Evolutionary conservation across 306 rosid genomes (phyloP).

Genomic region (Acacia melanoxylon): DNA sequence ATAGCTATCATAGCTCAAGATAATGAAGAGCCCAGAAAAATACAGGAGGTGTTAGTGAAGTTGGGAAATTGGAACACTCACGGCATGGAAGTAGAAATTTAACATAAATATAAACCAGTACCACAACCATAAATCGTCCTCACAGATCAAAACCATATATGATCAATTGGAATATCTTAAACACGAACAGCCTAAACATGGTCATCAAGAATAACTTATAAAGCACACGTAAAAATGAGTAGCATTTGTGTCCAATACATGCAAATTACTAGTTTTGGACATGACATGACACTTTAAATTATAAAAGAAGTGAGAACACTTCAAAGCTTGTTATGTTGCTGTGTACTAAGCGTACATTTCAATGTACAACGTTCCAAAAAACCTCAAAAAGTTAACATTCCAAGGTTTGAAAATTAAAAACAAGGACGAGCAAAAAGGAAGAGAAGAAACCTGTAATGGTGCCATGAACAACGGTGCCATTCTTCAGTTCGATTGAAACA

Average conservation of each 20-base stretch:
- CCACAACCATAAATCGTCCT: background rate
- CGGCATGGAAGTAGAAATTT: background rate
- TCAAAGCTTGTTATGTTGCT: background rate
- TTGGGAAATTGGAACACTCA: background rate
- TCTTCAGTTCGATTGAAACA: conserved; percentile 85
- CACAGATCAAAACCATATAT: background rate
- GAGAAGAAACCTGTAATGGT: conserved; percentile 72
- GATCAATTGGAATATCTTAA: background rate
- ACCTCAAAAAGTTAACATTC: background rate
- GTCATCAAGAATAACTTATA: background rate
- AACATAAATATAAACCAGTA: background rate
- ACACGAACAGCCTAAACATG: background rate
- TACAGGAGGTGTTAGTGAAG: background rate
- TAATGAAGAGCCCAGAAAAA: background rate
- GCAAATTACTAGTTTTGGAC: background rate
- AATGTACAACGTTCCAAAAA: background rate
- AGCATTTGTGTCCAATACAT: background rate
- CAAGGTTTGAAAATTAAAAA: background rate
- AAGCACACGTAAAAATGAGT: background rate
- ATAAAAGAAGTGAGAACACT: background rate
- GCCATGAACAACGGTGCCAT: conserved; percentile 85
- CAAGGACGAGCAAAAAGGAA: background rate
- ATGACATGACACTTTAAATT: background rate
- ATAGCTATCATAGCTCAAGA: background rate
- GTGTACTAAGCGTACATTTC: background rate